phyloP scores from a whole-genome alignment of 2,329 filamentous ascomycete genomes.

The Alternaria atra region DNA sequence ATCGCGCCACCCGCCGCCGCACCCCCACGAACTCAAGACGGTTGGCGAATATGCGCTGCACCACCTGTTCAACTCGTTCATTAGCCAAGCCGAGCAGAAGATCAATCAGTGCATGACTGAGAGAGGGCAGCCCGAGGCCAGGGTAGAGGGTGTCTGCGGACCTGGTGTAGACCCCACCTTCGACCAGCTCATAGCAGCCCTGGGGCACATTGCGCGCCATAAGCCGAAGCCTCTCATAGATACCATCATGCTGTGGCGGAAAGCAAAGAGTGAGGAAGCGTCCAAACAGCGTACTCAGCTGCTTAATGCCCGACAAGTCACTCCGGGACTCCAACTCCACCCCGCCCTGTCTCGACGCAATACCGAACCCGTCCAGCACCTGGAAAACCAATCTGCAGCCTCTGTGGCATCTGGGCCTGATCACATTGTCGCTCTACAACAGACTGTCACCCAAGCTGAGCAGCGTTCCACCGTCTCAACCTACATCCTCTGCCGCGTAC shows the following conservation, averaged over 20 bases:
- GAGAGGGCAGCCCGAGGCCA: constrained; percentile 80
- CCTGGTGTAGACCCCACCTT: constrained; percentile 87
- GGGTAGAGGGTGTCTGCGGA: constrained; percentile 89
- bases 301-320: constrained; percentile 44
- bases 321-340: constrained; percentile 30
- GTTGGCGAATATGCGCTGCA: constrained; percentile 98
- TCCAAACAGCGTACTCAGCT: constrained; percentile 46
- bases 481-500: constrained; percentile 90
- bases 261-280: constrained; percentile 91
- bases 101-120: constrained; percentile 86
- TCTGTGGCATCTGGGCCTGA: constrained; percentile 41
- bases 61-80: constrained; percentile 96
- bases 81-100: constrained; percentile 95
- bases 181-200: constrained; percentile 90
- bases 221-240: constrained; percentile 96
- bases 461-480: constrained; percentile 93
- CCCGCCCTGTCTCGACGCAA: constrained; percentile 47
- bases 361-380: constrained; percentile 46
- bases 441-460: constrained; percentile 81
- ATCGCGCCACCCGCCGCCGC: constrained; percentile 70
- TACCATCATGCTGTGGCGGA: constrained; percentile 97
- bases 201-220: constrained; percentile 92
- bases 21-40: constrained; percentile 80
- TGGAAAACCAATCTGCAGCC: constrained; percentile 35
- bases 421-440: constrained; percentile 63